Base-by-base conservation (phyloP, 2,329 filamentous ascomycete genomes). In the Metarhizium robertsii region DNA sequence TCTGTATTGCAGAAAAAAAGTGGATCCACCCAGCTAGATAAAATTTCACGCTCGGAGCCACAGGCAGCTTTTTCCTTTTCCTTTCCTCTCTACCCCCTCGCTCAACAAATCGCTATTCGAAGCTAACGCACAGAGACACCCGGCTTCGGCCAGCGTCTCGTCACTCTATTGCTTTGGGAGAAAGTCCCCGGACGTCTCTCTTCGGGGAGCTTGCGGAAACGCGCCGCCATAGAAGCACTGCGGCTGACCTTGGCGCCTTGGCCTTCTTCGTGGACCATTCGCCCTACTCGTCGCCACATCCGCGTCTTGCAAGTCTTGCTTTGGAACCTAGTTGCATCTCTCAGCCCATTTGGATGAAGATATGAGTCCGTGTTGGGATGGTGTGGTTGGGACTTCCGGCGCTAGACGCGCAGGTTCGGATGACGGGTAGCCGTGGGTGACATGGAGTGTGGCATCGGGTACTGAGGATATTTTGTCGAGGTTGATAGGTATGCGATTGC, bases 51-150 rank as follows among this genome's bases (percentile, higher is more conserved):
- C 11, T 49, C 53, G 50, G 38, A 25, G 2, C 46, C 54, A 52
- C 30, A 49, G 52, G n/a, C 54, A 47, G 60, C 20, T 56, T 56
- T 55, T 59, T 60, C 62, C 62, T 66, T 60, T 61, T 63, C 62
- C 55, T 60, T 67, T 65, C 65, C 63, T 67, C 70, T 70, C 69
- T 75, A 76, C 86, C 69, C 88, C 85, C 90, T 96, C 92, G 92
- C 81, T 92, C 90, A 84, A 96, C 90, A 90, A 90, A 96, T 96
- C 92, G 92, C 92, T 87, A 85, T 95, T 95, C 91, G 87, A 96
- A 96, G 92, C 92, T 90, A 76, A 91, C 89, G 87, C 77, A 95
- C 90, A 87, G 90, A 88, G 79, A 82, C 68, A 54, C 58, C 58
- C 57, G 53, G 18, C 56, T 54, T 59, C 50, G 61, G 50, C 45